These are phyloP conservation scores for Mycena floridula DNA, from an alignment of 768 basidiomycete species.

Conservation along the genomic window DNA sequence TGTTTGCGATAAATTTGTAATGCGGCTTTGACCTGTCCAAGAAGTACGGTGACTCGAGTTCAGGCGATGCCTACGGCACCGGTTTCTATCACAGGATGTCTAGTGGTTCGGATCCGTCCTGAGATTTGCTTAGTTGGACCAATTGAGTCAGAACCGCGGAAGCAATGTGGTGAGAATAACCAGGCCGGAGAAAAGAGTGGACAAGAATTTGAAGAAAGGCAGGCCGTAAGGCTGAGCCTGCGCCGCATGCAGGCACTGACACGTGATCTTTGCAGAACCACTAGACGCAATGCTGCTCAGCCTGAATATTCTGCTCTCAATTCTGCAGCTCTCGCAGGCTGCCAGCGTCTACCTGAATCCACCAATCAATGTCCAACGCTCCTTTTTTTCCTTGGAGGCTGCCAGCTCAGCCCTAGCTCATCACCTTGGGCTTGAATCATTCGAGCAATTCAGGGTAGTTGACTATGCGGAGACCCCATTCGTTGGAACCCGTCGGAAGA, in stretches of 20 bases:
- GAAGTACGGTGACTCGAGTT: too few species aligned
- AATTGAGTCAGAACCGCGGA: too few species aligned
- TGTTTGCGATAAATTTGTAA: too few species aligned
- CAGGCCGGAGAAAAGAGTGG: too few species aligned
- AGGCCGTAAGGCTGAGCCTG: not conserved
- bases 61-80: too few species aligned
- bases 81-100: too few species aligned
- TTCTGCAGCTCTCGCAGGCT: constrained; percentile 37
- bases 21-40: too few species aligned
- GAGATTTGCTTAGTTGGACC: too few species aligned
- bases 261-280: not conserved
- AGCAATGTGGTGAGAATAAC: too few species aligned
- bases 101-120: too few species aligned
- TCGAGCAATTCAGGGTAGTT: too few species aligned
- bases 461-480: constrained; percentile 37
- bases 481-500: constrained; percentile 48
- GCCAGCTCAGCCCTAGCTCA: constrained; percentile 57
- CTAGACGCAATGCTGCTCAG: too few species aligned
- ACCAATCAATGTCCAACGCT: constrained; percentile 23
- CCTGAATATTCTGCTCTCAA: constrained; percentile 20
- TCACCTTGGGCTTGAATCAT: constrained; percentile 67
- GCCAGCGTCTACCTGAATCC: constrained; percentile 60
- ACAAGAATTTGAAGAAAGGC: not conserved
- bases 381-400: constrained; percentile 41
- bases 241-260: not conserved